These are phyloP conservation scores for Sisymbrium altissimum DNA, from an alignment of 345 rosid genomes.

Conservation along the genomic window DNA sequence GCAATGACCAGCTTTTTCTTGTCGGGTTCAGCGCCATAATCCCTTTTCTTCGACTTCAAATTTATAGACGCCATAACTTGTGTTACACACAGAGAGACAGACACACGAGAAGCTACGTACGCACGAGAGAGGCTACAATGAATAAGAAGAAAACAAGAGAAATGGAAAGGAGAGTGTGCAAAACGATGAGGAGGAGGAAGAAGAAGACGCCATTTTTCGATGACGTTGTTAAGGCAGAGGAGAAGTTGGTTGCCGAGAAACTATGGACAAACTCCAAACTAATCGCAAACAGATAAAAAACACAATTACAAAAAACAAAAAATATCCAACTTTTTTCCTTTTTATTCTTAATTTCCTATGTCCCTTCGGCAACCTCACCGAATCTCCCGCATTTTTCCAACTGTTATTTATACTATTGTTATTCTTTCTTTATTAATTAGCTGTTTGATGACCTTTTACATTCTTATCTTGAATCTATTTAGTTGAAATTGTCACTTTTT, in stretches of 20 bases:
- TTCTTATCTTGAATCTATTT: not conserved
- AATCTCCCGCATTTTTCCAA: conserved; percentile 5
- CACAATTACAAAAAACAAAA: not conserved
- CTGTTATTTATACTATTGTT: not conserved
- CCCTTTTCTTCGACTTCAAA: conserved; percentile 44
- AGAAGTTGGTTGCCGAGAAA: conserved; percentile 24
- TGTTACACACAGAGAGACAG: not conserved
- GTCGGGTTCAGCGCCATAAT: conserved; percentile 8
- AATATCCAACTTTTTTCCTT: not conserved
- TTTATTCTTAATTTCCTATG: not conserved
- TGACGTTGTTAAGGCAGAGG: conserved; percentile 13
- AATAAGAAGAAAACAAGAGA: conserved; percentile 31
- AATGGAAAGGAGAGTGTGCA: conserved; percentile 35
- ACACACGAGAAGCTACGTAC: not conserved
- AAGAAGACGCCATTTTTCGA: not conserved
- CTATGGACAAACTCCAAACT: conserved; percentile 16
- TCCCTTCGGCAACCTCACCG: no score
- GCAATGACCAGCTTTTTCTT: conserved; percentile 33
- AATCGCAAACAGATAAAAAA: conserved; percentile 7
- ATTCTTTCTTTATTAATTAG: not conserved
- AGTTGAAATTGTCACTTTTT: conserved; percentile 3
- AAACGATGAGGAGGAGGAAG: conserved; percentile 1
- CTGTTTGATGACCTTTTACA: conserved; percentile 12
- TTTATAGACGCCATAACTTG: conserved; percentile 8
- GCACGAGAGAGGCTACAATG: conserved; percentile 15